Evolutionary conservation across 2,329 filamentous ascomycete species (phyloP).

Genomic region (Catunica adiposa): DNA sequence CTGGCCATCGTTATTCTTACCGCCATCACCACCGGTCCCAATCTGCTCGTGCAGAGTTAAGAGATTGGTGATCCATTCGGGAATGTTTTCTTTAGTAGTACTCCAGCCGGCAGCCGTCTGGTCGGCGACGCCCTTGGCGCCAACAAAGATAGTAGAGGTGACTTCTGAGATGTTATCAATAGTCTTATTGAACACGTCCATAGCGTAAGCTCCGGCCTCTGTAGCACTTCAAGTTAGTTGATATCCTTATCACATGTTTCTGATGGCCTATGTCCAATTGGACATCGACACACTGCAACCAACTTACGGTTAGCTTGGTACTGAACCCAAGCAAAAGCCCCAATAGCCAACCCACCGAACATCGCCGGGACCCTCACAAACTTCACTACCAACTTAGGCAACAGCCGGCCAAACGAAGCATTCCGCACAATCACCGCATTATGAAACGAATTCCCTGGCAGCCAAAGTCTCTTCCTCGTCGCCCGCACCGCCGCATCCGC

Average conservation of each 20-base stretch:
- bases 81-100: slow-evolving; percentile 58
- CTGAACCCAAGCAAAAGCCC: slow-evolving; percentile 78
- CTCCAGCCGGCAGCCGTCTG: slow-evolving; percentile 72
- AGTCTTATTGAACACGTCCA: slow-evolving; percentile 56
- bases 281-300: neutral
- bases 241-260: neutral
- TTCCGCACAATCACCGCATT: slow-evolving; percentile 53
- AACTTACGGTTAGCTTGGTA: slow-evolving; percentile 79
- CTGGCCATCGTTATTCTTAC: slow-evolving; percentile 30
- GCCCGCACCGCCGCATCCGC: slow-evolving; percentile 46
- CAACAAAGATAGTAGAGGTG: slow-evolving; percentile 53
- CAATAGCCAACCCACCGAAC: slow-evolving; percentile 77
- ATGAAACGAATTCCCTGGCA: slow-evolving; percentile 69
- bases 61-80: slow-evolving; percentile 66
- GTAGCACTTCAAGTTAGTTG: neutral
- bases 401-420: slow-evolving; percentile 45
- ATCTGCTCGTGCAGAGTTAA: slow-evolving; percentile 45
- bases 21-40: slow-evolving; percentile 31
- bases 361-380: slow-evolving; percentile 76
- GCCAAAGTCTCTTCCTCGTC: slow-evolving; percentile 52
- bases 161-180: slow-evolving; percentile 53
- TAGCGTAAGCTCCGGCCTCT: slow-evolving; percentile 33
- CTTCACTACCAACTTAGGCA: slow-evolving; percentile 84
- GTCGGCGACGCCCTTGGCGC: slow-evolving; percentile 56
- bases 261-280: neutral